These are phyloP conservation scores for Shiraia sp. DNA, from an alignment of 2,329 filamentous ascomycete genomes.

Conservation along the genomic window DNA sequence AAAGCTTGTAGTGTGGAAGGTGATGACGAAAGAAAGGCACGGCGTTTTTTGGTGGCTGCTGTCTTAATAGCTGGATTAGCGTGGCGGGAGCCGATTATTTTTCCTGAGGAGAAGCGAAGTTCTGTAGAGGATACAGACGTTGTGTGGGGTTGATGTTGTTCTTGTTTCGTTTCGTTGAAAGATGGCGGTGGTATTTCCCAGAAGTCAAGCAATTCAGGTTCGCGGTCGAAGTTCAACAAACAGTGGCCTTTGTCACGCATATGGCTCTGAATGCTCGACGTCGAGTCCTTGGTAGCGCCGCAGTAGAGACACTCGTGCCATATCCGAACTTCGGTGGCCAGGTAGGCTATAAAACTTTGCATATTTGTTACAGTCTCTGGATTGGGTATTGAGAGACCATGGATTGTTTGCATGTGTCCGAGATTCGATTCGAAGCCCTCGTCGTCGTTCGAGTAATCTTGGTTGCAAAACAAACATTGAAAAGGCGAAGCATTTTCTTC, in stretches of 20 bases:
- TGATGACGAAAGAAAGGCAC: too few relatives aligned
- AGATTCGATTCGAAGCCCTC: constrained; percentile 15
- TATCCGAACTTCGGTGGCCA: constrained; percentile 22
- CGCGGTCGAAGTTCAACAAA: constrained; percentile 35
- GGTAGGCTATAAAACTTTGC: constrained; percentile 32
- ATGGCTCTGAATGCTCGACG: constrained; percentile 37
- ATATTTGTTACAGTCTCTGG: constrained; percentile 25
- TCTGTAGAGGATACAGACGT: constrained; percentile 11
- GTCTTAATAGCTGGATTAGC: constrained; percentile 3
- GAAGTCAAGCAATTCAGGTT: constrained; percentile 42
- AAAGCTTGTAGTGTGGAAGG: too few relatives aligned
- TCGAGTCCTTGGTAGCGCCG: constrained; percentile 31
- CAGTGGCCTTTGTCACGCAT: constrained; percentile 45
- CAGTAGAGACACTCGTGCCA: constrained; percentile 45
- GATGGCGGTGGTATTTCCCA: constrained; percentile 38
- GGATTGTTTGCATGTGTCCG: constrained; percentile 27
- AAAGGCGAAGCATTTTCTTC: constrained; percentile 2
- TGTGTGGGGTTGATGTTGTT: constrained; percentile 1
- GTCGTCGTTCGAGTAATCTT: constrained; percentile 11
- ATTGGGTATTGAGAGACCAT: constrained; percentile 29
- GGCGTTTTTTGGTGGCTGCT: constrained; percentile 1
- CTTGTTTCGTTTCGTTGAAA: constrained; percentile 20
- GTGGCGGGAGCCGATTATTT: constrained; percentile 12
- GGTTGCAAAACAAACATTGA: constrained; percentile 33
- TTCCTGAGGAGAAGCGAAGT: constrained; percentile 14